A percentile compares a stretch with the other conserved stretches of the same genome.
Evolutionary conservation across 1,284 basidiomycete genomes (phyloP).

Genomic region (Malassezia sympodialis): DNA sequence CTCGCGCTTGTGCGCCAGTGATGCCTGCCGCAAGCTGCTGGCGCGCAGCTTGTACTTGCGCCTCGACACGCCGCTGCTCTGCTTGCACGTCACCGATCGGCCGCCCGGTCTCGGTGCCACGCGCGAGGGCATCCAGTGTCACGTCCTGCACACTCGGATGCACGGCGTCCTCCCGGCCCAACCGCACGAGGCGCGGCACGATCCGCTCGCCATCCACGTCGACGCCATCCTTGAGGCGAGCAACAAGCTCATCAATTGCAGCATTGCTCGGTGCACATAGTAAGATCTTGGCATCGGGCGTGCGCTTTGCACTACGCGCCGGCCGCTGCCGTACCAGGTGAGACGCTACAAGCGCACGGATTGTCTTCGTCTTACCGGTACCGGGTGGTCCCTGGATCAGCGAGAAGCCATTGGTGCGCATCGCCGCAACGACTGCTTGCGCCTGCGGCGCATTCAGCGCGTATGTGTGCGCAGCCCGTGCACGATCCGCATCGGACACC

Average conservation of each 20-base stretch:
- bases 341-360: constrained; percentile 81
- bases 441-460: constrained; percentile 90
- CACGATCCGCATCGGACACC: constrained; percentile 54
- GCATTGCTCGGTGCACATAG: constrained; percentile 97
- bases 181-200: constrained; percentile 71
- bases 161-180: constrained; percentile 71
- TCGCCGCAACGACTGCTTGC: constrained; percentile 68
- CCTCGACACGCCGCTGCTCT: neutral
- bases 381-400: constrained; percentile 97
- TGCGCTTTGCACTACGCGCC: constrained; percentile 20
- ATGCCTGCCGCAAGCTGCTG: neutral
- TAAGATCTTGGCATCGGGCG: constrained; percentile 58
- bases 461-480: constrained; percentile 59
- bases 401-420: constrained; percentile 67
- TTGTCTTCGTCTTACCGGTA: constrained; percentile 97
- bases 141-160: constrained; percentile 75
- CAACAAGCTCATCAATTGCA: constrained; percentile 91
- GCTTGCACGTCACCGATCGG: neutral
- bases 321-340: constrained; percentile 55
- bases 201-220: constrained; percentile 56
- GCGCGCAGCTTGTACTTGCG: neutral
- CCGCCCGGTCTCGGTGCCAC: neutral
- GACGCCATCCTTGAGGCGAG: constrained; percentile 70
- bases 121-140: constrained; percentile 59
- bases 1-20: neutral